These are phyloP conservation scores for Cercospora zeina DNA, from an alignment of 2,329 filamentous ascomycete species.

Conservation along the genomic window DNA sequence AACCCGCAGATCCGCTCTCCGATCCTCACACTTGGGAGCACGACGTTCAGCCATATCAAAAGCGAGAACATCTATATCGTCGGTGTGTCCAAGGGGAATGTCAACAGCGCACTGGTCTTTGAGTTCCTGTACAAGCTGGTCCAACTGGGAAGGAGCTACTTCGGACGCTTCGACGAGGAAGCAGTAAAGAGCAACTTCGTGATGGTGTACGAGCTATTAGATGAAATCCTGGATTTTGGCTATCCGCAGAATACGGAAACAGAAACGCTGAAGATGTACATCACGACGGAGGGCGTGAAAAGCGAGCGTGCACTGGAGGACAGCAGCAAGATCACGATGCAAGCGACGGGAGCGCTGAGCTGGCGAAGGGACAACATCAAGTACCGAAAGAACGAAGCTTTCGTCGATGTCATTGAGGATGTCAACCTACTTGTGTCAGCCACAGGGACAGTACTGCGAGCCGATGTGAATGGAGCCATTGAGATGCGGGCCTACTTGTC, in stretches of 20 bases:
- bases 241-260: constrained; percentile 99
- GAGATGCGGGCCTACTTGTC: constrained; percentile 97
- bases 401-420: constrained; percentile 98
- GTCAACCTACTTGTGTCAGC: constrained; percentile 99
- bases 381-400: constrained; percentile 98
- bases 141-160: constrained; percentile 88
- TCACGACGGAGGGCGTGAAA: constrained; percentile 98
- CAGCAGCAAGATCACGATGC: constrained; percentile 98
- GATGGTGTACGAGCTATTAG: constrained; percentile 92
- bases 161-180: constrained; percentile 98
- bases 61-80: constrained; percentile 99
- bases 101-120: constrained; percentile 95
- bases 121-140: constrained; percentile 96
- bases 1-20: constrained; percentile 97
- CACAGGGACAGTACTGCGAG: constrained; percentile 87
- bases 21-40: constrained; percentile 94
- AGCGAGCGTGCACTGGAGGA: constrained; percentile 81
- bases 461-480: constrained; percentile 95
- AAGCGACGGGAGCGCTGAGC: constrained; percentile 92
- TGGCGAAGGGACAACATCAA: constrained; percentile 98
- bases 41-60: constrained; percentile 98
- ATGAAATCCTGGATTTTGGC: constrained; percentile 98
- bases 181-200: constrained; percentile 99
- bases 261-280: constrained; percentile 99
- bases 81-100: constrained; percentile 97